Base-by-base conservation (phyloP, 129 eudicot genomes). In the Deinandra increscens region DNA sequence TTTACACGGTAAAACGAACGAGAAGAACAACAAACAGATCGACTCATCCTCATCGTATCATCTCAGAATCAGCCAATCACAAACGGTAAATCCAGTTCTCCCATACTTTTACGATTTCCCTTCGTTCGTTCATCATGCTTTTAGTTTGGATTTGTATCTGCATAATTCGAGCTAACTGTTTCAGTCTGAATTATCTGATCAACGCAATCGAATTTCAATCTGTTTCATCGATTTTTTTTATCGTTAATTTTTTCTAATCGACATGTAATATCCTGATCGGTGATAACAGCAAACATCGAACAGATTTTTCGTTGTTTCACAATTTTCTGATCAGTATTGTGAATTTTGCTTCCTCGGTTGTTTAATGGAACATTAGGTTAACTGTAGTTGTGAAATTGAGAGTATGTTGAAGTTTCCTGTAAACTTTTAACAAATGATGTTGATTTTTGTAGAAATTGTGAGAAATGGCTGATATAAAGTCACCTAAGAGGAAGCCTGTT, bases 401-500 rank as follows among this genome's bases (percentile, higher is more conserved):
- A 51, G 41, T 42, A 34, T 51, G 22, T 14, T 67, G 34, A 18
- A n/a, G 26, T 41, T 41, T 60, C 9, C 14, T 59, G 37, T 22
- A 4, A 26, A 59, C 1, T 39, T 29, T 11, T 23, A n/a, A n/a
- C 4, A 41, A 10, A 19, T 54, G 48, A 3, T 41, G 41, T 41
- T 36, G 42, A 18, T 68, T 2, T 22, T 3, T 54, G 68, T 41
- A 74, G 83, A 22, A 41, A 53, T 33, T 56, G 44, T 46, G 66
- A 66, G 12, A 70, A 74, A 88, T 85, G 96, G 87, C 91, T 62
- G 96, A 83, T 75, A 53, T 83, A 65, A 84, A 87, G 64, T 78
- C 84, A 49, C 67, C 76, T 44, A 81, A 72, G 85, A 86, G 96
- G 81, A 89, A 89, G 72, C 96, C 92, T 13, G 92, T 86, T 65